Percentiles rank a stretch among this genome's conserved stretches.
Conservation (phyloP, 164 flowering plant species). For the Berberis thunbergii region DNA sequence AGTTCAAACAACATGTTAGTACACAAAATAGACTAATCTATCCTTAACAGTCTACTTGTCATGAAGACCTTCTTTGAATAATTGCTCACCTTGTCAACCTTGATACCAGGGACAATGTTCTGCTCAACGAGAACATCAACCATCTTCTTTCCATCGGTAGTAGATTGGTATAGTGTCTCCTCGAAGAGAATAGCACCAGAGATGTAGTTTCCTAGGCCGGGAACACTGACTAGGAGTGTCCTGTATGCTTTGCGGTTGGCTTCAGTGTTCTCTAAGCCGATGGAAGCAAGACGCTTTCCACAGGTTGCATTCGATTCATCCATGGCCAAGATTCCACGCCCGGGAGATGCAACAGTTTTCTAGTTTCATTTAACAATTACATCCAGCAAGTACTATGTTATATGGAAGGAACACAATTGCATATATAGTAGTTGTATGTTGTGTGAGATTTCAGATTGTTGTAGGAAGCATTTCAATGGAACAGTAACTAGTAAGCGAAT, state of each 20-base stretch:
- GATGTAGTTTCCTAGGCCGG: slow-evolving; percentile 78
- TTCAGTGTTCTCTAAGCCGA: slow-evolving; percentile 94
- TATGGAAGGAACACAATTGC: too few species aligned
- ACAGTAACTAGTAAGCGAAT: not conserved
- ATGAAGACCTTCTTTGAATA: not conserved
- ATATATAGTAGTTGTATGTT: too few species aligned
- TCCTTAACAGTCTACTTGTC: not conserved
- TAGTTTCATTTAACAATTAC: slow-evolving; percentile 4
- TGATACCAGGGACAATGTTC: slow-evolving; percentile 82
- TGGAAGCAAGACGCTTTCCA: slow-evolving; percentile 82
- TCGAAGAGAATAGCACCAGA: slow-evolving; percentile 91
- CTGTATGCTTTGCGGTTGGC: slow-evolving; percentile 89
- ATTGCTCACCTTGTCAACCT: slow-evolving; percentile 71
- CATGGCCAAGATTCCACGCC: slow-evolving; percentile 92
- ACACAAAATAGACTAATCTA: not conserved
- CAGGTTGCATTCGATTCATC: slow-evolving; percentile 94
- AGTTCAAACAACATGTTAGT: not conserved
- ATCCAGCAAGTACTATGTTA: too few species aligned
- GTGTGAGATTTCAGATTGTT: too few species aligned
- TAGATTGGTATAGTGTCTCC: slow-evolving; percentile 91
- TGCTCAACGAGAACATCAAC: slow-evolving; percentile 70
- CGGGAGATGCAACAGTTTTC: slow-evolving; percentile 78
- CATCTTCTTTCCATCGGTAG: slow-evolving; percentile 69
- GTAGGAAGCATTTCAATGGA: too few species aligned
- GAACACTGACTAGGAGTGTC: slow-evolving; percentile 63